Conservation (phyloP, 1,284 basidiomycete species). For the Leccinum griseonigrum region DNA sequence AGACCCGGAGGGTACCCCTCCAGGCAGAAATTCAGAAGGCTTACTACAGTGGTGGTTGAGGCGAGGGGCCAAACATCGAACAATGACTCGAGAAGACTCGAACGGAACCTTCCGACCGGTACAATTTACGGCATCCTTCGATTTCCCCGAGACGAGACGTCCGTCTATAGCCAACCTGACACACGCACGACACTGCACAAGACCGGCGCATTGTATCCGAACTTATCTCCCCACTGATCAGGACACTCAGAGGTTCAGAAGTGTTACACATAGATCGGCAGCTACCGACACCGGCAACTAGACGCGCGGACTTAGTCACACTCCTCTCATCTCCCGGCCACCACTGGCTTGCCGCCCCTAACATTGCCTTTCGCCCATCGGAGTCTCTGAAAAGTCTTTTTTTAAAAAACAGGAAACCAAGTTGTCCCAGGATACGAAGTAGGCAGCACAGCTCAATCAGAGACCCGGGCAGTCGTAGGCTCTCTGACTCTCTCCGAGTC, state of each 20-base stretch:
- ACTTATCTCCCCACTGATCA: not conserved
- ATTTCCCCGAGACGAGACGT: not conserved
- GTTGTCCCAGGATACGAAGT: not conserved
- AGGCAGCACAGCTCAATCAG: not conserved
- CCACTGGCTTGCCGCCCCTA: not conserved
- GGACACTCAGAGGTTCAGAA: not conserved
- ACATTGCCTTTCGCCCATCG: not conserved
- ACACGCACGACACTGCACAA: not conserved
- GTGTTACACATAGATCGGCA: not conserved
- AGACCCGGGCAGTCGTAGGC: not conserved
- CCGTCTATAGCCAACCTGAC: not conserved
- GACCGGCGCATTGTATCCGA: not conserved
- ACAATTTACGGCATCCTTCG: not conserved
- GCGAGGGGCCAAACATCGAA: not conserved
- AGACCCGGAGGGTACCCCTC: not conserved
- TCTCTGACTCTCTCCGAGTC: not conserved
- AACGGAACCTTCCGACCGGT: not conserved
- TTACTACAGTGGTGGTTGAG: not conserved
- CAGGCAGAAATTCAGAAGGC: not conserved
- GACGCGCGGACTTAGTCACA: not conserved
- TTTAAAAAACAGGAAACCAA: not conserved
- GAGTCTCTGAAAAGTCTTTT: too few species aligned
- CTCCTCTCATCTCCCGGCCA: not conserved
- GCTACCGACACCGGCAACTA: not conserved
- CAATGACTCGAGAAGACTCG: not conserved